Base-by-base conservation (phyloP, 805 yeast species). In the Saturnispora gosingensis region DNA sequence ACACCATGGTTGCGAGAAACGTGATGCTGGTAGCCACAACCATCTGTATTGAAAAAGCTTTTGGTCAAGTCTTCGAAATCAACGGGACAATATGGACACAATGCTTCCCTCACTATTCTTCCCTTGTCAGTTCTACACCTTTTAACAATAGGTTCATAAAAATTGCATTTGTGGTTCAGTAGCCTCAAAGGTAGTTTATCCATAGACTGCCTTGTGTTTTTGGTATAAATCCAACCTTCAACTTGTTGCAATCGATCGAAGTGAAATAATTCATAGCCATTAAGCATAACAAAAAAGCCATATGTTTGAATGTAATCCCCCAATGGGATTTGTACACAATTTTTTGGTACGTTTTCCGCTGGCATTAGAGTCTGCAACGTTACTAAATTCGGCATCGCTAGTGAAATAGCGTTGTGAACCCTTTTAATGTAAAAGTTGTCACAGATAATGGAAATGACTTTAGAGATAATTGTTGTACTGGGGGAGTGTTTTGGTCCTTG, bases 1-100 rank as follows among this genome's bases (percentile, higher is more conserved):
- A 66, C 64, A 3, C 69, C 69, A 45, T 67, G 70, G 18, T 61
- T 60, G 43, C 60, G 63, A 5, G 66, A 58, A 34, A 67, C 60
- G 50, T 67, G 70, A 38, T 65, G 68, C n/a, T 62, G 56, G 44
- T 67, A 67, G 27, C 56, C 56, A 5, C 64, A 59, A 20, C 59
- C 61, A 44, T 57, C 57, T 52, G 59, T 49, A 45, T 61, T 62
- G 46, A 57, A 49, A 64, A 66, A 5, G 57, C 53, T 39, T 18
- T 16, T 30, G 10, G 16, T 34, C 28, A 50, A 32, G 8, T 39
- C 46, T 5, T 38, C 25, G 7, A 25, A 46, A 8, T 54, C 49
- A 16, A 43, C 45, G n/a, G 51, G 50, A 53, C 69, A 65, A 48
- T 64, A 65, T 7, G 68, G 68, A 46, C 69, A 65, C 20, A 65